phyloP scores from a whole-genome alignment of 192 early-diverging fungal genomes.

The Gryganskiella cystojenkinii region DNA sequence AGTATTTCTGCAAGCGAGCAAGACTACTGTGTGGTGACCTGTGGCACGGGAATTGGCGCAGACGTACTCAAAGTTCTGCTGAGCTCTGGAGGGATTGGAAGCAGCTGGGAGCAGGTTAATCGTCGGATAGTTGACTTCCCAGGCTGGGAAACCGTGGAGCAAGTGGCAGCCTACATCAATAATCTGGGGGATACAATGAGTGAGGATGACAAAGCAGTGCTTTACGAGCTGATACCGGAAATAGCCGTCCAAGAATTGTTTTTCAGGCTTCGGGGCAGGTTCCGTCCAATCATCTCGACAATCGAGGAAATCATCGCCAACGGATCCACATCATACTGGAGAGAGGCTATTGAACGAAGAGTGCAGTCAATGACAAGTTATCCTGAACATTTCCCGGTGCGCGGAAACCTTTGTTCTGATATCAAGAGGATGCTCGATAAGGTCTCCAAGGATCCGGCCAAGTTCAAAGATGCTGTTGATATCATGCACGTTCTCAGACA shows the following conservation, averaged over 20 bases:
- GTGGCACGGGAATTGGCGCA: slow-evolving; percentile 29
- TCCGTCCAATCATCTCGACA: slow-evolving; percentile 34
- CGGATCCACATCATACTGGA: slow-evolving; percentile 36
- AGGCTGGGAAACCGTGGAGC: slow-evolving; percentile 41
- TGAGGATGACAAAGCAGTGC: slow-evolving; percentile 22
- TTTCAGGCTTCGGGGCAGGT: slow-evolving; percentile 34
- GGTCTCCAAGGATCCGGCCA: slow-evolving; percentile 38
- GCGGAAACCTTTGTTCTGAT: slow-evolving; percentile 34
- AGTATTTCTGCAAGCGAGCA: slow-evolving; percentile 10
- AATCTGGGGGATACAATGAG: slow-evolving; percentile 38
- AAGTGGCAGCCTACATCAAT: slow-evolving; percentile 37
- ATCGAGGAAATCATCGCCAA: slow-evolving; percentile 49
- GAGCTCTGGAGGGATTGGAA: slow-evolving; percentile 34
- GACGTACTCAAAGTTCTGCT: slow-evolving; percentile 28
- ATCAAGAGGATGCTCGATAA: slow-evolving; percentile 49
- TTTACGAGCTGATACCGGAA: slow-evolving; percentile 38
- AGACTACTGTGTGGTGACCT: slow-evolving; percentile 43
- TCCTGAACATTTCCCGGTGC: slow-evolving; percentile 25
- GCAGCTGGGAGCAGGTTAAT: slow-evolving; percentile 29
- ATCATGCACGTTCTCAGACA: slow-evolving; percentile 43
- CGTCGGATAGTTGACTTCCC: slow-evolving; percentile 34
- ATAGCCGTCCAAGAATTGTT: slow-evolving; percentile 42
- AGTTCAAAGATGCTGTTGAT: slow-evolving; percentile 29
- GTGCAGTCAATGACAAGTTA: slow-evolving; percentile 21
- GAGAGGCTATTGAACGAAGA: slow-evolving; percentile 32